Conservation (phyloP, 2,329 filamentous ascomycete genomes). For the Aspergillus texensis region DNA sequence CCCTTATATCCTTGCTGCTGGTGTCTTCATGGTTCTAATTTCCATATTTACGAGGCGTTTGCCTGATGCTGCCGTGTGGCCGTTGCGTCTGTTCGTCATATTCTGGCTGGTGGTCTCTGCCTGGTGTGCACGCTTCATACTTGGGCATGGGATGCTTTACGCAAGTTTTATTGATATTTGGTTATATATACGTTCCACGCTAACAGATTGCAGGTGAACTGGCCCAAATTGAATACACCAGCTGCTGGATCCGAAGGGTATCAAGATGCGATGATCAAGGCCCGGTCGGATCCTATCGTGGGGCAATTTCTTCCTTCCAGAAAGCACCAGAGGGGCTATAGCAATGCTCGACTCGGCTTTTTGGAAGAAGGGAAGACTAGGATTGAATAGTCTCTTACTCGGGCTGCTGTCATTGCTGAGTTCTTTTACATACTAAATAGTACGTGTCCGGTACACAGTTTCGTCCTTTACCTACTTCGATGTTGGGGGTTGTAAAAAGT, state of each 20-base stretch:
- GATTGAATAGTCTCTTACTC: slow-evolving; percentile 63
- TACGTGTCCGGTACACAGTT: slow-evolving; percentile 6
- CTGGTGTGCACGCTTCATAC: slow-evolving; percentile 77
- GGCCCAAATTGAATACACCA: slow-evolving; percentile 93
- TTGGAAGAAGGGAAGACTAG: slow-evolving; percentile 98
- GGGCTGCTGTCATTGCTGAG: background rate
- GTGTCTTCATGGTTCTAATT: slow-evolving; percentile 79
- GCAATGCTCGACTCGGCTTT: slow-evolving; percentile 77
- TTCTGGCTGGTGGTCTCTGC: slow-evolving; percentile 72
- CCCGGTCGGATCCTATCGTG: slow-evolving; percentile 78
- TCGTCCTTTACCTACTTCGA: background rate
- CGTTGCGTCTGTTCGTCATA: slow-evolving; percentile 78
- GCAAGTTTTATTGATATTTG: slow-evolving; percentile 62
- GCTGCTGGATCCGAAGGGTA: slow-evolving; percentile 86
- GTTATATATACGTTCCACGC: background rate
- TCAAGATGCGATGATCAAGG: slow-evolving; percentile 80
- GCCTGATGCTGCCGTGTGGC: slow-evolving; percentile 75
- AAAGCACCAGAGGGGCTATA: slow-evolving; percentile 78
- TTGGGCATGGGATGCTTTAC: slow-evolving; percentile 85
- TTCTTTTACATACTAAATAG: background rate
- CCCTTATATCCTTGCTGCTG: slow-evolving; percentile 85
- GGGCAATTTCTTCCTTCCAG: slow-evolving; percentile 67
- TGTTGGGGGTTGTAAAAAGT: background rate
- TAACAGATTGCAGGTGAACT: slow-evolving; percentile 72
- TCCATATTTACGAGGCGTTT: slow-evolving; percentile 71